Evolutionary conservation across 371 early-diverging fungal species (phyloP).

Genomic region (Haplosporangium sp.): DNA sequence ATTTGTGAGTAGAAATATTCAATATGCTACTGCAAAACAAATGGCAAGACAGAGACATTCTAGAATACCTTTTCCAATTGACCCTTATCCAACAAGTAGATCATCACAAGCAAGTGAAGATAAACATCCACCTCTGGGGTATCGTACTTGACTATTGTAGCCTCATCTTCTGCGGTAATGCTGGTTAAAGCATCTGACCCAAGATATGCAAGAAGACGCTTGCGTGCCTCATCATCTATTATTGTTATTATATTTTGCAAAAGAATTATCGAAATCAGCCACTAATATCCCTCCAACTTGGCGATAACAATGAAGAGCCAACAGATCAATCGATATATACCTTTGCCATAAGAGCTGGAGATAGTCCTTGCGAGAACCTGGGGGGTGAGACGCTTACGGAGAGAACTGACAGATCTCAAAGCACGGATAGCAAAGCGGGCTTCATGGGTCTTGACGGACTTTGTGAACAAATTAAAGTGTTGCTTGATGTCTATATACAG

Average conservation of each 20-base stretch:
- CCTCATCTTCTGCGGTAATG: conserved; percentile 62
- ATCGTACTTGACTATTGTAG: conserved; percentile 55
- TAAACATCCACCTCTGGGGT: conserved; percentile 93
- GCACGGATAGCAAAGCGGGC: conserved; percentile 90
- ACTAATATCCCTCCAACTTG: too few species aligned
- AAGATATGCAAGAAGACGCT: conserved; percentile 55
- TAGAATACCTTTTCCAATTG: conserved; percentile 72
- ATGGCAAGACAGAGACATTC: too few species aligned
- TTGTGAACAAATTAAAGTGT: conserved; percentile 83
- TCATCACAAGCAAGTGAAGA: conserved; percentile 81
- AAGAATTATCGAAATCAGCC: too few species aligned
- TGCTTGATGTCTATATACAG: conserved; percentile 81
- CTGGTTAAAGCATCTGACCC: conserved; percentile 56
- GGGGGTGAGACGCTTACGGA: conserved; percentile 84
- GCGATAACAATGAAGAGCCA: too few species aligned
- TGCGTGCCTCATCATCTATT: conserved; percentile 52
- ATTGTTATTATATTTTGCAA: neutral
- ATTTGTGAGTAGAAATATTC: neutral
- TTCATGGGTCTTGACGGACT: conserved; percentile 87
- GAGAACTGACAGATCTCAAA: conserved; percentile 80
- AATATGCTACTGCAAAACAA: neutral
- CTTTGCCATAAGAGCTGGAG: conserved; percentile 68
- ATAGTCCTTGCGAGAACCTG: conserved; percentile 74
- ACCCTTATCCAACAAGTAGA: conserved; percentile 86
- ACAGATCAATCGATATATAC: conserved; percentile 49